A percentile compares a stretch with the other conserved stretches of the same genome.
These are phyloP conservation scores for Coniochaeta prunicola DNA, from an alignment of 2,329 filamentous ascomycete species.

Conservation along the genomic window DNA sequence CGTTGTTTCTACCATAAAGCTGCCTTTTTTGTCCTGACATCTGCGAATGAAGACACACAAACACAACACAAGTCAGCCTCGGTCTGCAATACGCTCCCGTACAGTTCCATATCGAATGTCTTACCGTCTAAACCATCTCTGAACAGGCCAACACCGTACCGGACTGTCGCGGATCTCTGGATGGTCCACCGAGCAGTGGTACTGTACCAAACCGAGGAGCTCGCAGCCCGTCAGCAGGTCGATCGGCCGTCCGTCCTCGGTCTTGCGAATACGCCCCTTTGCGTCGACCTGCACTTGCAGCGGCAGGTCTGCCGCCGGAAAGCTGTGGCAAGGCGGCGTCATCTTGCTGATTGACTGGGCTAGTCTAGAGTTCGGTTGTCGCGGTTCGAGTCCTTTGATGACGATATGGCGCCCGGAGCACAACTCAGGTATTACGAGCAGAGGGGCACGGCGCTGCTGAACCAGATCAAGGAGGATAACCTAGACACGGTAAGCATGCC, in stretches of 20 bases:
- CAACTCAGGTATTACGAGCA: conserved; percentile 23
- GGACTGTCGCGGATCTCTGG: conserved; percentile 36
- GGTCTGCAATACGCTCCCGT: not conserved
- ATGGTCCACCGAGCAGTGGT: conserved; percentile 47
- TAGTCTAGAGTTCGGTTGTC: not conserved
- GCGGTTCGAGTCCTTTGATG: not conserved
- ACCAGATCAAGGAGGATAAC: conserved; percentile 48
- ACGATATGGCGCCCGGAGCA: conserved; percentile 18
- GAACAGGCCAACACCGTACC: conserved; percentile 49
- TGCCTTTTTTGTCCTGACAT: conserved; percentile 49
- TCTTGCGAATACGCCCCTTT: conserved; percentile 46
- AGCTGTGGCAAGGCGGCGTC: conserved; percentile 51
- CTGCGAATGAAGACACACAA: conserved; percentile 26
- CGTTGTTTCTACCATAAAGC: conserved; percentile 57
- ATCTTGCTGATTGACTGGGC: conserved; percentile 27
- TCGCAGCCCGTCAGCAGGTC: conserved; percentile 44
- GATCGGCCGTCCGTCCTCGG: conserved; percentile 28
- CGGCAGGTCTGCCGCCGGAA: conserved; percentile 44
- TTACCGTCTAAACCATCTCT: conserved; percentile 54
- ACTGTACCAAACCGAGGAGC: conserved; percentile 52
- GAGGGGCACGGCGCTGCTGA: conserved; percentile 39
- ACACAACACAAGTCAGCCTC: conserved; percentile 1
- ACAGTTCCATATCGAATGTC: conserved; percentile 15
- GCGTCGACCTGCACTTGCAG: conserved; percentile 38
- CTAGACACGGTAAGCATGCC: conserved; percentile 47